Percentiles rank a stretch among this genome's conserved stretches.
These are phyloP conservation scores for Phaffomyces opuntiae DNA, from an alignment of 805 yeast genomes.

Conservation along the genomic window DNA sequence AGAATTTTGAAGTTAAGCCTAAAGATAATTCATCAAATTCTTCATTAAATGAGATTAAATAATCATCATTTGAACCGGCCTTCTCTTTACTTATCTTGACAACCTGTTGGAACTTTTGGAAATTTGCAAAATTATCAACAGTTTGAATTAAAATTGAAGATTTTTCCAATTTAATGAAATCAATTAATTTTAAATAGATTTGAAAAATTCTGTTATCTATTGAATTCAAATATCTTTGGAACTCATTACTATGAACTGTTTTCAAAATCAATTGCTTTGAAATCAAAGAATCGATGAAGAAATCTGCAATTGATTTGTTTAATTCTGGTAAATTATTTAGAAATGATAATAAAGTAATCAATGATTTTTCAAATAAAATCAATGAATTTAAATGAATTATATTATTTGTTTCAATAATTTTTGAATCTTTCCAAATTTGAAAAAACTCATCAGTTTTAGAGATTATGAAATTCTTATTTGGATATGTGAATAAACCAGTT, in stretches of 20 bases:
- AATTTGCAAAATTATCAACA: conserved; percentile 37
- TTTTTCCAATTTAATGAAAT: conserved; percentile 16
- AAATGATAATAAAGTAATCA: conserved; percentile 51
- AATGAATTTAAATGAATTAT: conserved; percentile 26
- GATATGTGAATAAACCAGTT: conserved; percentile 54
- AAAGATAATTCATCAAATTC: conserved; percentile 36
- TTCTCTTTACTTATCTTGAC: background rate
- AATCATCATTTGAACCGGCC: conserved; percentile 3
- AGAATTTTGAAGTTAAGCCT: conserved; percentile 48
- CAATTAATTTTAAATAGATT: conserved; percentile 32
- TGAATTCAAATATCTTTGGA: conserved; percentile 14
- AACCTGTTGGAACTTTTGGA: conserved; percentile 13
- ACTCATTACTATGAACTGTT: conserved; percentile 2
- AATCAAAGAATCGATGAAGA: conserved; percentile 33
- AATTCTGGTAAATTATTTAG: conserved; percentile 31
- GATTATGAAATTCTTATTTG: conserved; percentile 44
- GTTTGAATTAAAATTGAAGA: conserved; percentile 29
- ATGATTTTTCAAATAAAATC: conserved; percentile 50
- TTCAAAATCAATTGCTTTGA: conserved; percentile 9
- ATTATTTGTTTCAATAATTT: conserved; percentile 34
- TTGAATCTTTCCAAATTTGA: conserved; percentile 55
- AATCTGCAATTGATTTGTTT: conserved; percentile 38
- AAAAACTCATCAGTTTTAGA: conserved; percentile 54
- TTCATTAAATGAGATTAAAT: conserved; percentile 12
- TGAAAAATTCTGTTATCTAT: conserved; percentile 40